A percentile compares a stretch with the other conserved stretches of the same genome.
Conservation (phyloP, 2,329 filamentous ascomycete species). For the Cryphonectria parasitica region DNA sequence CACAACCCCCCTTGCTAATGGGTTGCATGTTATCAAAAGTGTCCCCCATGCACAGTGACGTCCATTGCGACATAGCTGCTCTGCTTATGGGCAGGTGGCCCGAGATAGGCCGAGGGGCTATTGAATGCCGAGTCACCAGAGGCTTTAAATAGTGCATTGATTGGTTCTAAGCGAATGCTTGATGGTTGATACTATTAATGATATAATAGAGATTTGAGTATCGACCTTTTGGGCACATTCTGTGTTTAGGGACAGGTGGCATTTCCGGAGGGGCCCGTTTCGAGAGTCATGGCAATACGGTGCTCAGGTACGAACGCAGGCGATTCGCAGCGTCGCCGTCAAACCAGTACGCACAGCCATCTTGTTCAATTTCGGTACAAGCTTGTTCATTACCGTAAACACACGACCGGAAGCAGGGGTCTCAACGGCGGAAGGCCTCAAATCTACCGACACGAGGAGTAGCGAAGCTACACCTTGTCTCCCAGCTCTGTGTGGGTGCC, state of each 20-base stretch:
- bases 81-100: neutral
- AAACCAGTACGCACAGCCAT: neutral
- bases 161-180: neutral
- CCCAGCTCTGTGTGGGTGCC: neutral
- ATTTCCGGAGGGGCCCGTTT: conserved; percentile 9
- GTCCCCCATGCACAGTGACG: neutral
- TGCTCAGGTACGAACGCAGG: neutral
- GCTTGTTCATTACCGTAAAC: neutral
- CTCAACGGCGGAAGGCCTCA: neutral
- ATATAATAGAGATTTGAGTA: neutral
- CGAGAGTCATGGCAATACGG: neutral
- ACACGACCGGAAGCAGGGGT: neutral
- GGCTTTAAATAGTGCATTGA: neutral
- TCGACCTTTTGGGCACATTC: neutral
- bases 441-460: conserved; percentile 13
- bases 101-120: neutral
- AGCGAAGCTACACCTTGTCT: neutral
- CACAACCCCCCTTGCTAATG: neutral
- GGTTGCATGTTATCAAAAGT: neutral
- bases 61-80: neutral
- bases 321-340: neutral
- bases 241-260: neutral
- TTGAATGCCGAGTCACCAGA: neutral
- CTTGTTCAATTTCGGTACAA: neutral
- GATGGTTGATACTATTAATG: neutral